A percentile compares a stretch with the other conserved stretches of the same genome.
phyloP scores from a whole-genome alignment of 352 stramenopile genomes.

The Paralagenidium karlingii region DNA sequence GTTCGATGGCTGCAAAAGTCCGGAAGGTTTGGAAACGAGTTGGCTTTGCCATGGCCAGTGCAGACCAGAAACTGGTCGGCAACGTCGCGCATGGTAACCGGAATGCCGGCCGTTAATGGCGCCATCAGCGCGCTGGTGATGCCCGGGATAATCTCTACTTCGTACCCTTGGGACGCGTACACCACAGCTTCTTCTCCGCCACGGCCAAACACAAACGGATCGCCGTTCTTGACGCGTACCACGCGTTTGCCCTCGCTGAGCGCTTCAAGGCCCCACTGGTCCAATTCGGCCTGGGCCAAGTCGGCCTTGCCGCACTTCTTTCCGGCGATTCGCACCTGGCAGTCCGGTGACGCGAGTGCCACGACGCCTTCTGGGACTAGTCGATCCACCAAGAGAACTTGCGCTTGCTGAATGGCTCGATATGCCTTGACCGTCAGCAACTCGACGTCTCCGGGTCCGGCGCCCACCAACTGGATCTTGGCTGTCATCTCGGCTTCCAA shows the following conservation, averaged over 20 bases:
- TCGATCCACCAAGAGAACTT: constrained; percentile 91
- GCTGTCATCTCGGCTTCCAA: no score
- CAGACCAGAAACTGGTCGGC: constrained; percentile 89
- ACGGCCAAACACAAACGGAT: constrained; percentile 95
- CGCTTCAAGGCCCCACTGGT: constrained; percentile 86
- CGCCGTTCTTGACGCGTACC: constrained; percentile 94
- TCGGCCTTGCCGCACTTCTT: constrained; percentile 94
- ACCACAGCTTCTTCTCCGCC: constrained; percentile 89
- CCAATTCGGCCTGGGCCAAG: constrained; percentile 88
- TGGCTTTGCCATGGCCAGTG: constrained; percentile 90
- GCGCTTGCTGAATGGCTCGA: constrained; percentile 68
- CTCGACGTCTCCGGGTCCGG: constrained; percentile 89
- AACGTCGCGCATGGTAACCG: constrained; percentile 92
- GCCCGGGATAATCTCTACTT: constrained; percentile 81
- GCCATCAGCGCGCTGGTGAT: constrained; percentile 93
- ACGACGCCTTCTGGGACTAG: constrained; percentile 88
- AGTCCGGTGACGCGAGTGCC: constrained; percentile 74
- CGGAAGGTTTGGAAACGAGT: constrained; percentile 86
- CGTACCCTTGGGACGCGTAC: constrained; percentile 61
- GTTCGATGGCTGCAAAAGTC: constrained; percentile 93
- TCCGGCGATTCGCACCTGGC: constrained; percentile 85
- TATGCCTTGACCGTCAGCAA: constrained; percentile 90
- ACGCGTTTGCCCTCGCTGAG: constrained; percentile 84
- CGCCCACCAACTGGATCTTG: constrained; percentile 79
- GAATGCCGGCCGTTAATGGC: constrained; percentile 88